Percentiles rank a stretch among this genome's conserved stretches.
These are phyloP conservation scores for Cutaneotrichosporon cyanovorans DNA, from an alignment of 1,284 basidiomycete species.

Conservation along the genomic window DNA sequence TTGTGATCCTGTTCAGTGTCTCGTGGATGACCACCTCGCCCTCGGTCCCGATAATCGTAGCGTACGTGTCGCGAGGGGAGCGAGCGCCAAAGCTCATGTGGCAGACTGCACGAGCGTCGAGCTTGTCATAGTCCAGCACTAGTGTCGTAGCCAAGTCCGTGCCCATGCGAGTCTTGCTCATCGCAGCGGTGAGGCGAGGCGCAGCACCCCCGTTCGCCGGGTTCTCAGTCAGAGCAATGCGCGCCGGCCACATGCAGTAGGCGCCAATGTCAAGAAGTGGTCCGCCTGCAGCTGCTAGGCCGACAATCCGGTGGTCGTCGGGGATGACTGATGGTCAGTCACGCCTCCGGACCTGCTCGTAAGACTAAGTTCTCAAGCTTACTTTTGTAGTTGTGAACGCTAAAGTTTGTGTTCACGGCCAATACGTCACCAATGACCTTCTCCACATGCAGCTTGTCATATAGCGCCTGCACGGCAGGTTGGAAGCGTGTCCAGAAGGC, in stretches of 20 bases:
- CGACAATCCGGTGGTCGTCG: constrained; percentile 42
- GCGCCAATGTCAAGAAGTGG: constrained; percentile 49
- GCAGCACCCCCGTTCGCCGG: constrained; percentile 28
- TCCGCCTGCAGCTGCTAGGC: constrained; percentile 48
- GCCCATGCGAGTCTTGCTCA: constrained; percentile 38
- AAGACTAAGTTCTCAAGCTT: not conserved
- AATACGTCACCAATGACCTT: constrained; percentile 39
- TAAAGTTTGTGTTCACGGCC: constrained; percentile 19
- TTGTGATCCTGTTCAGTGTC: constrained; percentile 4
- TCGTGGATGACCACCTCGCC: constrained; percentile 11
- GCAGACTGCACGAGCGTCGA: constrained; percentile 24
- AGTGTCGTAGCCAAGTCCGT: constrained; percentile 39
- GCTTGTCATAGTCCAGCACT: constrained; percentile 35
- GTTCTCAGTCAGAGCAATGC: constrained; percentile 22
- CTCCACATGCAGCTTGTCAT: constrained; percentile 36
- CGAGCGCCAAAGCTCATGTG: constrained; percentile 5
- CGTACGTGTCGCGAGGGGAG: constrained; percentile 1
- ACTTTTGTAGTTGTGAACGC: constrained; percentile 9
- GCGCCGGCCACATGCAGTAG: constrained; percentile 24
- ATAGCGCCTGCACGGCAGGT: constrained; percentile 37
- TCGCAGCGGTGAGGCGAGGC: constrained; percentile 32
- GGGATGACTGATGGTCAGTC: constrained; percentile 4
- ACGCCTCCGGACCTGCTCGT: not conserved
- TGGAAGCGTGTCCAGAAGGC: constrained; percentile 39
- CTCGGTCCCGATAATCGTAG: constrained; percentile 7